These are phyloP conservation scores for Suhomyces kilbournensis DNA, from an alignment of 805 yeast species.

Conservation along the genomic window DNA sequence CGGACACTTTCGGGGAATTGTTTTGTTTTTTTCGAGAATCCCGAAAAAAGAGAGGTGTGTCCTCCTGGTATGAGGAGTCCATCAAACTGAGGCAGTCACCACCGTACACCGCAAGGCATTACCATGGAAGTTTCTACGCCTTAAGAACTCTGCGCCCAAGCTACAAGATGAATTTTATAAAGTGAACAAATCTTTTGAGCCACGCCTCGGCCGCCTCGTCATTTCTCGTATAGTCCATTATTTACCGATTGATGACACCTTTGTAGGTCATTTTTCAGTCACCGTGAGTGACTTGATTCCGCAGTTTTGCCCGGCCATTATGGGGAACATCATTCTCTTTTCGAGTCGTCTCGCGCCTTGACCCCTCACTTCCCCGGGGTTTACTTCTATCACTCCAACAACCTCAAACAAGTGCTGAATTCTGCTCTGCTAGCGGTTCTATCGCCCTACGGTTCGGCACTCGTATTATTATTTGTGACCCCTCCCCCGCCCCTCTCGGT, in stretches of 20 bases:
- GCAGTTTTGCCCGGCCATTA: background rate
- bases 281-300: background rate
- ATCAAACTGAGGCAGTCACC: background rate
- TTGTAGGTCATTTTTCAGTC: background rate
- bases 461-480: background rate
- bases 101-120: background rate
- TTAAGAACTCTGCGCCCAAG: background rate
- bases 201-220: background rate
- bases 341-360: background rate
- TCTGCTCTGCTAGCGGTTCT: background rate
- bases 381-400: background rate
- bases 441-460: conserved; percentile 1
- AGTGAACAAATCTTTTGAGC: background rate
- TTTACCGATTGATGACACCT: background rate
- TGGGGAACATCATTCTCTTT: background rate
- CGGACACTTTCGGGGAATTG: background rate
- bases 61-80: background rate
- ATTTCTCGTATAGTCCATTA: background rate
- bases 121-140: background rate
- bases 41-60: background rate
- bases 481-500: background rate
- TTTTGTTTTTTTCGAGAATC: background rate
- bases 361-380: conserved; percentile 7
- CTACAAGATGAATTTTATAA: background rate
- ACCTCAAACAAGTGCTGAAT: background rate